phyloP scores from a whole-genome alignment of 2,329 filamentous ascomycete species.

The Microcyclospora pomicola region DNA sequence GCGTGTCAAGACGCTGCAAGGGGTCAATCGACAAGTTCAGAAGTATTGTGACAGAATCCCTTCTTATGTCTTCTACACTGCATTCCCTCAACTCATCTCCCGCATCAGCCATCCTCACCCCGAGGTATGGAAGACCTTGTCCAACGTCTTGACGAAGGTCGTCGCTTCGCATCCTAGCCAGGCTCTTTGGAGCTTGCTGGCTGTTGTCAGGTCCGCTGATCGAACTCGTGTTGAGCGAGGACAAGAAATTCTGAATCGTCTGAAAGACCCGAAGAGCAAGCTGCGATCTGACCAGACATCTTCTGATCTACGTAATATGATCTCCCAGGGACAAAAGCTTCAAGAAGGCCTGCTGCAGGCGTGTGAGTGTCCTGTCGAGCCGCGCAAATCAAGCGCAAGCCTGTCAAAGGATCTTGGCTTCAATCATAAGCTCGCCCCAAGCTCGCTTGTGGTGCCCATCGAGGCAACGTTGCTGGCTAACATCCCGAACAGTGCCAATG shows the following conservation, averaged over 20 bases:
- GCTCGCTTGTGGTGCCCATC: constrained; percentile 74
- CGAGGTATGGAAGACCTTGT: constrained; percentile 63
- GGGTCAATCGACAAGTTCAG: constrained; percentile 59
- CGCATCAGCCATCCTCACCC: constrained; percentile 77
- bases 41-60: constrained; percentile 65
- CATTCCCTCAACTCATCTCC: constrained; percentile 88
- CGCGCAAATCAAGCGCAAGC: constrained; percentile 58
- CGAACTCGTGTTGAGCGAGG: constrained; percentile 50
- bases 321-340: constrained; percentile 67
- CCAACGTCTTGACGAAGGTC: constrained; percentile 73
- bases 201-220: constrained; percentile 69
- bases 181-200: constrained; percentile 79
- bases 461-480: constrained; percentile 73
- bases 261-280: constrained; percentile 39
- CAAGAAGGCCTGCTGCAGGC: constrained; percentile 68
- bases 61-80: constrained; percentile 65
- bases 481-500: constrained; percentile 58
- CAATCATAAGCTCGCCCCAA: constrained; percentile 69
- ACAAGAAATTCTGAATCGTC: constrained; percentile 19
- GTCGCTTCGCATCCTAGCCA: constrained; percentile 78
- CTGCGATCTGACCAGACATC: constrained; percentile 36
- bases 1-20: constrained; percentile 51
- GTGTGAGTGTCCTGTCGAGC: constrained; percentile 65
- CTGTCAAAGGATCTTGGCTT: constrained; percentile 68
- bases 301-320: constrained; percentile 54